Conservation (phyloP, 2,329 filamentous ascomycete genomes). For the Cordyceps militaris region DNA sequence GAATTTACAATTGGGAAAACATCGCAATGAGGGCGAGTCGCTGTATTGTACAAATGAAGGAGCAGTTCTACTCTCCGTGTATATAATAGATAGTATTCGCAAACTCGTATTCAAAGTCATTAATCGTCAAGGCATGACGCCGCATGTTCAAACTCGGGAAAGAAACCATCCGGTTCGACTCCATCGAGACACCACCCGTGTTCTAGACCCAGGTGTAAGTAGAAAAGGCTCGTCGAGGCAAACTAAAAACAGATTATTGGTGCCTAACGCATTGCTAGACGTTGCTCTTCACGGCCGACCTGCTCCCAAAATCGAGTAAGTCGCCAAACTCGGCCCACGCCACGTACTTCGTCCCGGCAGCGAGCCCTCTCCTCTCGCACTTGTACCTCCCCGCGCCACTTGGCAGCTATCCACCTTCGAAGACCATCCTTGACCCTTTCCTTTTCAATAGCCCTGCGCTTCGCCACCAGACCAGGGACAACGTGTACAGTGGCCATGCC, state of each 20-base stretch:
- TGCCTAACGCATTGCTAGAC: slow-evolving; percentile 9
- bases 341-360: slow-evolving; percentile 42
- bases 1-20: neutral
- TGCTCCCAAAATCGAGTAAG: slow-evolving; percentile 61
- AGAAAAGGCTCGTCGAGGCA: neutral
- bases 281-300: slow-evolving; percentile 37
- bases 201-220: neutral
- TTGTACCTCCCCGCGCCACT: slow-evolving; percentile 47
- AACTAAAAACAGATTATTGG: neutral
- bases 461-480: slow-evolving; percentile 55
- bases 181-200: neutral
- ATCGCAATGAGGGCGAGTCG: neutral
- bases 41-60: slow-evolving; percentile 7
- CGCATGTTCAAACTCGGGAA: neutral
- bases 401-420: slow-evolving; percentile 55
- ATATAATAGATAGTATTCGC: slow-evolving; percentile 1
- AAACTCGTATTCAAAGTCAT: neutral
- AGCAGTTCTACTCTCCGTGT: neutral
- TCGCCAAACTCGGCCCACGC: slow-evolving; percentile 52
- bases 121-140: neutral
- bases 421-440: slow-evolving; percentile 62
- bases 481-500: slow-evolving; percentile 36
- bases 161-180: neutral
- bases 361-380: slow-evolving; percentile 41
- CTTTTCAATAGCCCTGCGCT: slow-evolving; percentile 55